A percentile compares a stretch with the other conserved stretches of the same genome.
These are phyloP conservation scores for Phytopythium delawarense DNA, from an alignment of 352 stramenopile genomes.

Conservation along the genomic window DNA sequence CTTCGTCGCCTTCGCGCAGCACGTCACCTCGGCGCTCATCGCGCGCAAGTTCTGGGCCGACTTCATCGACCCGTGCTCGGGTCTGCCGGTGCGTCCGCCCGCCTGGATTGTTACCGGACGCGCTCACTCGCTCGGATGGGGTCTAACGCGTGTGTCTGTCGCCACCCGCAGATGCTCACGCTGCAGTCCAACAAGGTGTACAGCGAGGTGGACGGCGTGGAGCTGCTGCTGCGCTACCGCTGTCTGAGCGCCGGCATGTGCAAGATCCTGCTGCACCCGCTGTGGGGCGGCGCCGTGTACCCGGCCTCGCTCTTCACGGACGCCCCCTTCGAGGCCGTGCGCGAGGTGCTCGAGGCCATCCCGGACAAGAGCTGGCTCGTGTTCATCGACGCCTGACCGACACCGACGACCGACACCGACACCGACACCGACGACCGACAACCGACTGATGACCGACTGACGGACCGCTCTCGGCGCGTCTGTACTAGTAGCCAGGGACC, in stretches of 20 bases:
- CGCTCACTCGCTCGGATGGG: background rate
- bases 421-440: too few species aligned
- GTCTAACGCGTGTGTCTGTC: background rate
- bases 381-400: conserved; percentile 1
- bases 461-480: background rate
- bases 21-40: conserved; percentile 77
- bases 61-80: conserved; percentile 97
- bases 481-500: conserved; percentile 3
- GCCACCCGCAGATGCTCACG: conserved; percentile 80
- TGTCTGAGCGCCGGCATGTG: conserved; percentile 91
- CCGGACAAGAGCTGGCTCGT: conserved; percentile 29
- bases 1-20: conserved; percentile 92
- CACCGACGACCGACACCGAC: background rate
- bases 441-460: background rate
- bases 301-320: conserved; percentile 95
- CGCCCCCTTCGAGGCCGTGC: conserved; percentile 84
- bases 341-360: conserved; percentile 37
- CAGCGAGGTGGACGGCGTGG: conserved; percentile 95
- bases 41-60: conserved; percentile 91
- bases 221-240: conserved; percentile 81
- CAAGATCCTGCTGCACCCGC: conserved; percentile 95
- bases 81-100: conserved; percentile 73
- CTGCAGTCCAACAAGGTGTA: conserved; percentile 93
- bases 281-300: conserved; percentile 94
- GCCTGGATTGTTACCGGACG: background rate